phyloP scores from a whole-genome alignment of 139 green algal genomes.

The Nannochloris sp. region DNA sequence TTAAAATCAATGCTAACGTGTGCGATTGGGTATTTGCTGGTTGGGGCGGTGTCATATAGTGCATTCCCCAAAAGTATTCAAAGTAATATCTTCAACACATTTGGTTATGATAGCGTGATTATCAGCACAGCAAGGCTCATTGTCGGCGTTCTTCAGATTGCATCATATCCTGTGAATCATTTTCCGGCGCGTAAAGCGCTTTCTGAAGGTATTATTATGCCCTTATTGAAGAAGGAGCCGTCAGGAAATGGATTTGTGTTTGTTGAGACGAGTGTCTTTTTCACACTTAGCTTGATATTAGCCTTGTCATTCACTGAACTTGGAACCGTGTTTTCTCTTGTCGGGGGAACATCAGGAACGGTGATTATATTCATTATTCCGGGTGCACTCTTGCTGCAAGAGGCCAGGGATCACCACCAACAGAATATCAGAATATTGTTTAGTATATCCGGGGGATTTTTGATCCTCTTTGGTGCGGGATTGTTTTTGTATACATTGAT shows the following conservation, averaged over 20 bases:
- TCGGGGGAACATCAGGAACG: conserved; percentile 43
- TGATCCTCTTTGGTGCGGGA: background rate
- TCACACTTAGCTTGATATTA: conserved; percentile 20
- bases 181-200: conserved; percentile 36
- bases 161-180: conserved; percentile 58
- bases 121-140: conserved; percentile 33
- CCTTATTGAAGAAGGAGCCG: conserved; percentile 10
- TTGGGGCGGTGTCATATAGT: conserved; percentile 45
- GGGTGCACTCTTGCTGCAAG: conserved; percentile 24
- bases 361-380: conserved; percentile 62
- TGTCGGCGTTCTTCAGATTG: conserved; percentile 45
- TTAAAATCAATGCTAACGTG: conserved; percentile 14
- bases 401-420: background rate
- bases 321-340: conserved; percentile 48
- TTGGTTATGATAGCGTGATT: conserved; percentile 23
- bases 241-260: conserved; percentile 10
- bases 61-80: conserved; percentile 41
- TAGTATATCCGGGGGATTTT: background rate
- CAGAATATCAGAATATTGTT: background rate
- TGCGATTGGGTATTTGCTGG: conserved; percentile 40
- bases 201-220: conserved; percentile 18
- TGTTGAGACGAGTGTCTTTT: conserved; percentile 27
- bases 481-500: conserved; percentile 5
- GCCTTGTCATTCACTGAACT: conserved; percentile 43
- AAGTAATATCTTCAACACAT: conserved; percentile 59